Evolutionary conservation across 192 early-diverging fungal genomes (phyloP).

Genomic region (Linnemannia schmuckeri): DNA sequence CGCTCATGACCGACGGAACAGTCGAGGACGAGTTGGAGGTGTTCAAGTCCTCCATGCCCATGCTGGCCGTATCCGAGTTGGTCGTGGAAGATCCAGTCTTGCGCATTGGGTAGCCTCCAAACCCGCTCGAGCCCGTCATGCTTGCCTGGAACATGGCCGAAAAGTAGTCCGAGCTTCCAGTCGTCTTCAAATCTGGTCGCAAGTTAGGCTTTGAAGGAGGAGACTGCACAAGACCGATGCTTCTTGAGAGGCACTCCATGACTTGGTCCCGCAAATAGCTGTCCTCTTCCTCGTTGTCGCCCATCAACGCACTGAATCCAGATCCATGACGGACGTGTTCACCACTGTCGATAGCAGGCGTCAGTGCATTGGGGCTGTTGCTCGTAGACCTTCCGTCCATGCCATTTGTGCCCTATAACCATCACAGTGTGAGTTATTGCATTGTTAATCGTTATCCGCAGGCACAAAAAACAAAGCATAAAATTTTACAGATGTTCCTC

Average conservation of each 20-base stretch:
- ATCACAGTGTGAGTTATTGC: not conserved
- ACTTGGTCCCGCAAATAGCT: constrained; percentile 70
- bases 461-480: not conserved
- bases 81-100: constrained; percentile 42
- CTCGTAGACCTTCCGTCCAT: constrained; percentile 6
- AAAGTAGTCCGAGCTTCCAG: constrained; percentile 53
- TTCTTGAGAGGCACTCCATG: constrained; percentile 70
- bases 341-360: constrained; percentile 15
- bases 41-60: constrained; percentile 33
- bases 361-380: constrained; percentile 33
- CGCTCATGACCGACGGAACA: constrained; percentile 38
- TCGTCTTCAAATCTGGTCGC: constrained; percentile 35
- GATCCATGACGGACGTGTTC: constrained; percentile 55
- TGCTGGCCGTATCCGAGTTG: constrained; percentile 29
- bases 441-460: not conserved
- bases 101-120: constrained; percentile 28
- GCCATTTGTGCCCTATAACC: constrained; percentile 12
- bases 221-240: constrained; percentile 66
- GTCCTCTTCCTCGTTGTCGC: constrained; percentile 70
- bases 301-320: constrained; percentile 43
- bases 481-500: not conserved
- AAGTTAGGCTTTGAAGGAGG: constrained; percentile 7
- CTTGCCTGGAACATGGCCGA: constrained; percentile 51
- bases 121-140: constrained; percentile 8
- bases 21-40: constrained; percentile 43